Evolutionary conservation across 2,329 filamentous ascomycete species (phyloP).

Genomic region (Sarocladium kiliense): DNA sequence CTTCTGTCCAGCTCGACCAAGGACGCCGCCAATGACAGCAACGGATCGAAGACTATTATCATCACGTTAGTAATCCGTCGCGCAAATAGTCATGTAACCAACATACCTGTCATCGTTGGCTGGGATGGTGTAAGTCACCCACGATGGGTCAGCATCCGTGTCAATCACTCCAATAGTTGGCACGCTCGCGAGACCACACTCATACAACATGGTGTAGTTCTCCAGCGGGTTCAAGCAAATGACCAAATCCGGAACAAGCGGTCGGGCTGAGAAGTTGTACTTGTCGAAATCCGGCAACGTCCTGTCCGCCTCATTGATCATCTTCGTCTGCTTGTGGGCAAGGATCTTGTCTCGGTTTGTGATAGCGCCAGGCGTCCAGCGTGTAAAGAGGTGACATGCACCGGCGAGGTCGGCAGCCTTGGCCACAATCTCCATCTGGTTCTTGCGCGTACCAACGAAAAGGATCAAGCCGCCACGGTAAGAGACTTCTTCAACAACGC

Average conservation of each 20-base stretch:
- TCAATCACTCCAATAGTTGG: constrained; percentile 95
- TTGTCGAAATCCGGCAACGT: constrained; percentile 56
- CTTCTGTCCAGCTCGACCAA: constrained; percentile 77
- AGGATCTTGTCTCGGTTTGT: constrained; percentile 92
- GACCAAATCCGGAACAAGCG: constrained; percentile 81
- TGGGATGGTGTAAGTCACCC: constrained; percentile 94
- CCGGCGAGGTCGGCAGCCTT: constrained; percentile 71
- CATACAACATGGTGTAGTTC: constrained; percentile 84
- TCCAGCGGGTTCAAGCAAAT: constrained; percentile 89
- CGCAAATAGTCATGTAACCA: neutral
- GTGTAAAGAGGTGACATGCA: constrained; percentile 84
- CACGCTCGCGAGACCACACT: constrained; percentile 82
- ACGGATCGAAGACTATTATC: constrained; percentile 67
- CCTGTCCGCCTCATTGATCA: constrained; percentile 72
- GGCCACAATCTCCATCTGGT: constrained; percentile 76
- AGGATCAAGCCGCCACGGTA: constrained; percentile 79
- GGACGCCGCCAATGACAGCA: constrained; percentile 75
- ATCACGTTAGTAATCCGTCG: neutral
- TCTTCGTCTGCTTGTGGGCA: constrained; percentile 60
- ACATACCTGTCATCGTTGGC: constrained; percentile 89
- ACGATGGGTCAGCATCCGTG: constrained; percentile 85
- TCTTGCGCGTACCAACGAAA: constrained; percentile 81
- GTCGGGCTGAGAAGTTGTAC: constrained; percentile 56
- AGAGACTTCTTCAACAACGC: constrained; percentile 82
- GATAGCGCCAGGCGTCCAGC: constrained; percentile 87